Base-by-base conservation (phyloP, 2,329 filamentous ascomycete species). In the Ascomycota sp. region DNA sequence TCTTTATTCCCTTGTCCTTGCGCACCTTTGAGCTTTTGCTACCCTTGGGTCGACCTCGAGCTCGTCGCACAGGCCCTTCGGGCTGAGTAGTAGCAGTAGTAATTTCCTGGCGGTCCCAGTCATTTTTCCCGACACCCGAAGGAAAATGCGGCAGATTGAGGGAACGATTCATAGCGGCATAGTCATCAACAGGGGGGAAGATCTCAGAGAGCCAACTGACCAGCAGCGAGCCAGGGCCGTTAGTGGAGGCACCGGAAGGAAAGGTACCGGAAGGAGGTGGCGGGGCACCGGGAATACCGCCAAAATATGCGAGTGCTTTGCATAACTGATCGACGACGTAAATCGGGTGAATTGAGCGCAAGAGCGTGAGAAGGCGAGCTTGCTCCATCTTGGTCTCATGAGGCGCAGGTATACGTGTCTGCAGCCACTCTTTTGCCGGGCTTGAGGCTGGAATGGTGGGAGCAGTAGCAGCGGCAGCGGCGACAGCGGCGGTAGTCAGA, bases 141-240 rank as follows among this genome's bases (percentile, higher is more conserved):
- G 20, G 21, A 3, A 28, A 33, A 9, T 23, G 27, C 12, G 31
- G 25, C 2, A 30, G 32, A 13, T 25, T 20, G 20, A 29, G 22
- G 7, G 31, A 28, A 7, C 27, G 30, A 7, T 24, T 23, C 10
- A 36, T 25, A 6, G 33, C 29, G 8, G 22, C 27, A n/a, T 34
- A 32, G 17, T 33, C 35, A 28, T 43, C 33, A 48, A 45, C 32
- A 23, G 50, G 54, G 12, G 69, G 69, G 35, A 75, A 75, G 31
- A 75, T 69, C 40, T 75, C 69, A 9, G 65, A 54, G 27, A 74
- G 48, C 69, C 69, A 75, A 13, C 65, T 62, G 20, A 75, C 56
- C 34, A 75, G 67, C 8, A 68, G 48, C 13, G 59, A 57, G 2
- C 69, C 70, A 2, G 61, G 51, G 3, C 69, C 69, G 41, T 72